A percentile compares a stretch with the other conserved stretches of the same genome.
These are phyloP conservation scores for Penicillium aurantiogriseum DNA, from an alignment of 2,329 filamentous ascomycete genomes.

Conservation along the genomic window DNA sequence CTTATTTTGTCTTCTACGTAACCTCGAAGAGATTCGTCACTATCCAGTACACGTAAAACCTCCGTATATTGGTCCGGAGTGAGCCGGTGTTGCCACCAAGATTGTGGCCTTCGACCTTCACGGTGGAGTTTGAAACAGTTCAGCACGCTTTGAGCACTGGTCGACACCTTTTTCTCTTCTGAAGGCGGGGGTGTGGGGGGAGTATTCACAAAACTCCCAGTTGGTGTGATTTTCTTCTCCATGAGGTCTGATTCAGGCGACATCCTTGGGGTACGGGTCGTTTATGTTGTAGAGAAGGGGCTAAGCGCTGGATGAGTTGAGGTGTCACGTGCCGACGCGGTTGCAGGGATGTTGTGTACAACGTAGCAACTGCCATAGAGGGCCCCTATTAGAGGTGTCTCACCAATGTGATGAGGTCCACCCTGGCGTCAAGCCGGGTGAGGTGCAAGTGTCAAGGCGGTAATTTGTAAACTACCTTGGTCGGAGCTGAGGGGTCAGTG, in stretches of 20 bases:
- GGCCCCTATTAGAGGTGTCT: no score
- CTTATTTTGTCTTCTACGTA: neutral
- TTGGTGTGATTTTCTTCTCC: neutral
- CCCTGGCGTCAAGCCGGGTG: no score
- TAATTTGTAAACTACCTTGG: no score
- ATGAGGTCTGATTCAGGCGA: neutral
- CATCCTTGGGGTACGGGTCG: neutral
- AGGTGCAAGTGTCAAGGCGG: no score
- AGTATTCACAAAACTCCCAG: neutral
- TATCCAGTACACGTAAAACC: neutral
- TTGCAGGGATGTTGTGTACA: neutral
- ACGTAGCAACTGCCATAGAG: no score
- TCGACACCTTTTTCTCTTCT: slow-evolving; percentile 7
- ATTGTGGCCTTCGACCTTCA: slow-evolving; percentile 3
- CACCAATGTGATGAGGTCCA: no score
- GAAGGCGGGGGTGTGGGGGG: slow-evolving; percentile 1
- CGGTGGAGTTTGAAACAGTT: slow-evolving; percentile 9
- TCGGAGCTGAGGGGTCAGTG: no score
- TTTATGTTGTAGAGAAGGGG: neutral
- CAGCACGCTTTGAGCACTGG: slow-evolving; percentile 9
- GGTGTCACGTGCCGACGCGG: neutral
- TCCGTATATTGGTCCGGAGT: slow-evolving; percentile 1
- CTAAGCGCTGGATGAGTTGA: neutral
- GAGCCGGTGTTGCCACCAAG: slow-evolving; percentile 6
- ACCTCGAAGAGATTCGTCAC: neutral